Evolutionary conservation across 2,329 filamentous ascomycete genomes (phyloP).

Genomic region (Pseudohalonectria lignicola): DNA sequence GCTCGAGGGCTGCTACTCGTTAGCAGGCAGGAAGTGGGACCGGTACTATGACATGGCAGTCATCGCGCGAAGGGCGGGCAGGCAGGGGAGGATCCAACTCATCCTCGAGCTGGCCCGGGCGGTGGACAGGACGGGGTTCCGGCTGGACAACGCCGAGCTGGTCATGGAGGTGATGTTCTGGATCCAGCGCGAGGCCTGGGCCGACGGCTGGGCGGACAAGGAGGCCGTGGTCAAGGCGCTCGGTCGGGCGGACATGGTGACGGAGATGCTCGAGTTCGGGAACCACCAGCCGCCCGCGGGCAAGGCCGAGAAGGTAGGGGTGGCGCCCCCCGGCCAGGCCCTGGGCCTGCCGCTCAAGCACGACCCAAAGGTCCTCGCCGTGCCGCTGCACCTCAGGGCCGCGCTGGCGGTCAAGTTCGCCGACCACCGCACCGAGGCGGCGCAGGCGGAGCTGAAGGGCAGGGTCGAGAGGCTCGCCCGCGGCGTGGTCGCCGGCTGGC

Average conservation of each 20-base stretch:
- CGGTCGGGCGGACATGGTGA: slow-evolving; percentile 31
- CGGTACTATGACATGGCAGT: slow-evolving; percentile 19
- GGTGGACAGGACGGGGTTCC: slow-evolving; percentile 32
- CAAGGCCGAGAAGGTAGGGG: slow-evolving; percentile 2
- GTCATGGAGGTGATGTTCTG: slow-evolving; percentile 25
- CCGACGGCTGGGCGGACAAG: slow-evolving; percentile 19
- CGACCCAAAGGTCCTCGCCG: slow-evolving; percentile 31
- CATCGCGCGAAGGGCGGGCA: slow-evolving; percentile 29
- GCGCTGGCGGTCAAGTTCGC: slow-evolving; percentile 22
- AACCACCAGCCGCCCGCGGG: slow-evolving; percentile 19
- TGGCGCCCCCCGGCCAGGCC: slow-evolving; percentile 7
- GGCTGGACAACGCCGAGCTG: slow-evolving; percentile 27
- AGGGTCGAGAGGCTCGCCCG: slow-evolving; percentile 18
- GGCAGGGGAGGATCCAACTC: slow-evolving; percentile 27
- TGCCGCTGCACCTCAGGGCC: slow-evolving; percentile 30
- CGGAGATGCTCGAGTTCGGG: slow-evolving; percentile 36
- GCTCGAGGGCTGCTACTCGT: slow-evolving; percentile 34
- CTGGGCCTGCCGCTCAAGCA: slow-evolving; percentile 19
- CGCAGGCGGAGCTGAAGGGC: slow-evolving; percentile 20
- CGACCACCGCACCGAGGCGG: slow-evolving; percentile 15
- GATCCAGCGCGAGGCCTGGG: slow-evolving; percentile 29
- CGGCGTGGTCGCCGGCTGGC: slow-evolving; percentile 28
- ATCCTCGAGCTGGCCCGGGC: slow-evolving; percentile 40
- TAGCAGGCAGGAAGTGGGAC: slow-evolving; percentile 25
- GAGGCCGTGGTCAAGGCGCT: slow-evolving; percentile 18